Percentiles rank a stretch among this genome's conserved stretches.
phyloP scores from a whole-genome alignment of 2,329 filamentous ascomycete species.

The Aspergillus niger region DNA sequence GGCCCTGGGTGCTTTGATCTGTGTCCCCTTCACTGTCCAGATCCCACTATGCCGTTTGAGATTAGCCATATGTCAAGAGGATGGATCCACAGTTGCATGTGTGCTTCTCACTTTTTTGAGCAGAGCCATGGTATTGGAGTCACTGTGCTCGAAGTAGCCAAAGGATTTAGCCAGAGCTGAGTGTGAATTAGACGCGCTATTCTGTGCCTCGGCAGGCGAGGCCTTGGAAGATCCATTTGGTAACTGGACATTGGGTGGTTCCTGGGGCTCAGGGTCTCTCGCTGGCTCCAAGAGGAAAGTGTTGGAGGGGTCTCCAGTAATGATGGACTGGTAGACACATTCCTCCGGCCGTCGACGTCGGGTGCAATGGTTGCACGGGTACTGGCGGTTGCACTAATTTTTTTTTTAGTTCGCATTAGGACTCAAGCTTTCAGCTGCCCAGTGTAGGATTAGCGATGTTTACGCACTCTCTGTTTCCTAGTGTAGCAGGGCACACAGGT shows the following conservation, averaged over 20 bases:
- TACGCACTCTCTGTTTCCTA: slow-evolving; percentile 13
- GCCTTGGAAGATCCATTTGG: not conserved
- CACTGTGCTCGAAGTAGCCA: slow-evolving; percentile 15
- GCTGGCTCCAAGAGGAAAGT: not conserved
- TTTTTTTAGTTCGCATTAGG: too few relatives aligned
- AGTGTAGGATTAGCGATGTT: not conserved
- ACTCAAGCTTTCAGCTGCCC: too few relatives aligned
- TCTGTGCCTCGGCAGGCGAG: not conserved
- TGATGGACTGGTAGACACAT: slow-evolving; percentile 6
- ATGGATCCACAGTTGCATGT: too few relatives aligned
- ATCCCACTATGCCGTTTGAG: not conserved
- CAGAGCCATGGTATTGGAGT: slow-evolving; percentile 10
- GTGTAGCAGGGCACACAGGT: slow-evolving; percentile 13
- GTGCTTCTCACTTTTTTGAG: not conserved
- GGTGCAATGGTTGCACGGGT: slow-evolving; percentile 14
- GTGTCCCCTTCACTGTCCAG: not conserved
- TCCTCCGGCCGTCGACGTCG: slow-evolving; percentile 13
- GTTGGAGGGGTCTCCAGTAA: not conserved
- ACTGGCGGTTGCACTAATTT: slow-evolving; percentile 13
- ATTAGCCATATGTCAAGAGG: not conserved
- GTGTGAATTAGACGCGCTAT: not conserved
- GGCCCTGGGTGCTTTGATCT: not conserved
- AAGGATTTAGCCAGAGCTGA: slow-evolving; percentile 6
- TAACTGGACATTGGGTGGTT: not conserved
- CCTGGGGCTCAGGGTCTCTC: not conserved